These are phyloP conservation scores for Piper longum DNA, from an alignment of 164 flowering plant genomes.

Conservation along the genomic window DNA sequence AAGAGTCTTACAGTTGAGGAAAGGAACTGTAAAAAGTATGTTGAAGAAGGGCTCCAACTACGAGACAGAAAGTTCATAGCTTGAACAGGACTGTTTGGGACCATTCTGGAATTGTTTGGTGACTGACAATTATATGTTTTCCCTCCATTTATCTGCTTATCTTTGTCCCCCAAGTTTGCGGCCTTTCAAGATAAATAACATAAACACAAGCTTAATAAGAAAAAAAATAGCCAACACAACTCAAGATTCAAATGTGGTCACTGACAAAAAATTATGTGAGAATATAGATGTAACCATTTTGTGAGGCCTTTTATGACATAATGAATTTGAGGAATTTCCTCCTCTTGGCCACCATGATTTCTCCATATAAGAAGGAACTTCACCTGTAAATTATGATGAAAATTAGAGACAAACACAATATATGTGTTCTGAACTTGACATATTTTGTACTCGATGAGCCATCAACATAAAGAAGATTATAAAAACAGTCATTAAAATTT, in stretches of 20 bases:
- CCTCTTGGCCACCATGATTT: neutral
- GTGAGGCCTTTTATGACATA: neutral
- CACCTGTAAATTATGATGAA: neutral
- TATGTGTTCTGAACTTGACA: neutral
- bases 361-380: neutral
- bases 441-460: neutral
- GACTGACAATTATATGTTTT: too few species aligned
- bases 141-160: too few species aligned
- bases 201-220: too few species aligned
- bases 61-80: constrained; percentile 18
- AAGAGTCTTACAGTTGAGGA: constrained; percentile 8
- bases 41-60: constrained; percentile 23
- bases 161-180: too few species aligned
- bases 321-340: neutral
- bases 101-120: too few species aligned
- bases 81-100: constrained; percentile 5
- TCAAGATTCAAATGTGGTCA: too few species aligned
- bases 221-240: too few species aligned
- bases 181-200: too few species aligned
- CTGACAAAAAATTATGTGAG: too few species aligned
- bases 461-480: neutral
- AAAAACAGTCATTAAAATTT: neutral
- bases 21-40: constrained; percentile 14
- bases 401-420: neutral
- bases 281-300: neutral